Conservation (phyloP, 1,284 basidiomycete genomes). For the Xerocomus amazonicus region DNA sequence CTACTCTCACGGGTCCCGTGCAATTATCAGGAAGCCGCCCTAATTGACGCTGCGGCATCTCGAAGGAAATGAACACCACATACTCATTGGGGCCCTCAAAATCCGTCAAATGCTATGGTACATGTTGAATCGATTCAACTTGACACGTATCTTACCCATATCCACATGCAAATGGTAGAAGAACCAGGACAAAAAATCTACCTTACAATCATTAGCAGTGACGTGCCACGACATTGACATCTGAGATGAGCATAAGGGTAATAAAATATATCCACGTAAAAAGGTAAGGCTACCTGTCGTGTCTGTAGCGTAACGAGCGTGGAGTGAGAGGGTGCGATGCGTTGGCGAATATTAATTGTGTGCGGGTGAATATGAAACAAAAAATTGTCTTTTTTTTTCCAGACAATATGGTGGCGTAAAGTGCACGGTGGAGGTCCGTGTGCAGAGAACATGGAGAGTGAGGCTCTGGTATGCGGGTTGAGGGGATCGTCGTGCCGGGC, state of each 20-base stretch:
- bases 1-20: slow-evolving; percentile 8
- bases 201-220: slow-evolving; percentile 19
- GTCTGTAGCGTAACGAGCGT: slow-evolving; percentile 10
- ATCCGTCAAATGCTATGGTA: not conserved
- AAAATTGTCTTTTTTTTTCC: slow-evolving; percentile 9
- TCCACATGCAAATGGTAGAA: slow-evolving; percentile 10
- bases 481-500: slow-evolving; percentile 2
- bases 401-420: slow-evolving; percentile 6
- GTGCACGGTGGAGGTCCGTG: slow-evolving; percentile 2
- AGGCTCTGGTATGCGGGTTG: not conserved
- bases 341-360: slow-evolving; percentile 7
- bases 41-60: not conserved
- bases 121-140: not conserved
- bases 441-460: too few relatives aligned
- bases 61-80: not conserved
- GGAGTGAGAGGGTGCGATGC: slow-evolving; percentile 5
- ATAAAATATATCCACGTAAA: slow-evolving; percentile 31
- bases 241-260: slow-evolving; percentile 18
- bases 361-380: too few relatives aligned
- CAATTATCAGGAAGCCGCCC: slow-evolving; percentile 2
- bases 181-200: slow-evolving; percentile 10
- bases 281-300: slow-evolving; percentile 19
- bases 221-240: slow-evolving; percentile 15
- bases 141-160: slow-evolving; percentile 1
- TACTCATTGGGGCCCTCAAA: not conserved